Percentiles rank a stretch among this genome's conserved stretches.
These are phyloP conservation scores for Malus orientalis DNA, from an alignment of 306 rosid genomes.

Conservation along the genomic window DNA sequence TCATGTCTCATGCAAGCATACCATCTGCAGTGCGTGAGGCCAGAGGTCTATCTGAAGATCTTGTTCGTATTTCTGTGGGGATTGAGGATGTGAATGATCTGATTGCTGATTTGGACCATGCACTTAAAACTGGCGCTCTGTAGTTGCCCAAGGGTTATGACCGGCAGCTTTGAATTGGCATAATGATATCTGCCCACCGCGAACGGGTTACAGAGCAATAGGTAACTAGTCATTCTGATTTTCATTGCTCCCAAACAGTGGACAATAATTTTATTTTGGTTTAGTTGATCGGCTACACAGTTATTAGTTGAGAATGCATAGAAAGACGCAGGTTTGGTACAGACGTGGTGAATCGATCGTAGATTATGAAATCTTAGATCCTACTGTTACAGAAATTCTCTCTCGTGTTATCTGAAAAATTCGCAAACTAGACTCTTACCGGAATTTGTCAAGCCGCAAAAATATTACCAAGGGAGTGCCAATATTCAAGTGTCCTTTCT, in stretches of 20 bases:
- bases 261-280: not conserved
- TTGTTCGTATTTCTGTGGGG: constrained; percentile 73
- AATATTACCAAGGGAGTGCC: too few species aligned
- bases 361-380: not conserved
- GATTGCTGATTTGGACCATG: constrained; percentile 55
- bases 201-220: not conserved
- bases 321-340: too few species aligned
- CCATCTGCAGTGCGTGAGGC: constrained; percentile 69
- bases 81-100: constrained; percentile 80
- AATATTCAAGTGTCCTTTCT: too few species aligned
- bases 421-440: too few species aligned
- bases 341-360: not conserved
- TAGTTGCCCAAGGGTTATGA: not conserved
- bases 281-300: not conserved
- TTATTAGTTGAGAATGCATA: not conserved
- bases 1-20: constrained; percentile 86
- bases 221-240: not conserved
- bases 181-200: not conserved
- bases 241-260: not conserved
- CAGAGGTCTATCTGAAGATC: constrained; percentile 83
- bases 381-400: not conserved
- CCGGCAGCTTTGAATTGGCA: not conserved
- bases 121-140: constrained; percentile 59
- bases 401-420: not conserved
- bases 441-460: too few species aligned